Evolutionary conservation across 768 basidiomycete species (phyloP).

Genomic region (Mrakia frigida): DNA sequence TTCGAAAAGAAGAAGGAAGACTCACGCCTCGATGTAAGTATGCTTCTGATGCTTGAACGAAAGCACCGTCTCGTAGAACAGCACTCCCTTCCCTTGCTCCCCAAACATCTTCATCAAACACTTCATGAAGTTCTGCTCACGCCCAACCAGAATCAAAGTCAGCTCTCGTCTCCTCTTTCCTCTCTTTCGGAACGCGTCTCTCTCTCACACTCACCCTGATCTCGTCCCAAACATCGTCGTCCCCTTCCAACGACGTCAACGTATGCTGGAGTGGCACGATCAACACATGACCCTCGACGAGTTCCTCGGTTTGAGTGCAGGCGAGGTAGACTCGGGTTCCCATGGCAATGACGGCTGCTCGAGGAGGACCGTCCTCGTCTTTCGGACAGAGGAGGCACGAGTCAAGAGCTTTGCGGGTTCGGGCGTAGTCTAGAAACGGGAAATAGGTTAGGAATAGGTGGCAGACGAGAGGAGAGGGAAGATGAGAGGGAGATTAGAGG

Average conservation of each 20-base stretch:
- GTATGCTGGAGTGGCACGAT: constrained; percentile 96
- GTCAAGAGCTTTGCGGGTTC: constrained; percentile 82
- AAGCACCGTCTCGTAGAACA: constrained; percentile 93
- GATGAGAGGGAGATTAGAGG: neutral
- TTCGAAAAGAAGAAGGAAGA: neutral
- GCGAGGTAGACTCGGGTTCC: constrained; percentile 88
- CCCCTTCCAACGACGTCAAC: constrained; percentile 81
- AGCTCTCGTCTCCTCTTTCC: no score
- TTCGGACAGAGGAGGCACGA: constrained; percentile 76
- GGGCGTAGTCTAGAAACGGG: constrained; percentile 69
- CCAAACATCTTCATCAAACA: constrained; percentile 93
- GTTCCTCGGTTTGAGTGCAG: constrained; percentile 77
- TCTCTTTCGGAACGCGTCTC: neutral
- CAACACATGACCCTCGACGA: constrained; percentile 85
- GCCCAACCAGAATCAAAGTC: neutral
- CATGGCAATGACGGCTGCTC: constrained; percentile 80
- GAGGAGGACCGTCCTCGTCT: constrained; percentile 80
- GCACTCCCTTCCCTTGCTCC: constrained; percentile 83
- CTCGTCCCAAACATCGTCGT: constrained; percentile 99
- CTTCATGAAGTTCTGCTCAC: constrained; percentile 72
- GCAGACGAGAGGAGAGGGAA: neutral
- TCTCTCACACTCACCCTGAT: constrained; percentile 58
- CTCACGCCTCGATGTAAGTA: constrained; percentile 75
- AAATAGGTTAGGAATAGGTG: neutral
- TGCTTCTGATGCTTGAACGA: constrained; percentile 82